phyloP scores from a whole-genome alignment of 768 basidiomycete species.

The Leccinum truebloodii region DNA sequence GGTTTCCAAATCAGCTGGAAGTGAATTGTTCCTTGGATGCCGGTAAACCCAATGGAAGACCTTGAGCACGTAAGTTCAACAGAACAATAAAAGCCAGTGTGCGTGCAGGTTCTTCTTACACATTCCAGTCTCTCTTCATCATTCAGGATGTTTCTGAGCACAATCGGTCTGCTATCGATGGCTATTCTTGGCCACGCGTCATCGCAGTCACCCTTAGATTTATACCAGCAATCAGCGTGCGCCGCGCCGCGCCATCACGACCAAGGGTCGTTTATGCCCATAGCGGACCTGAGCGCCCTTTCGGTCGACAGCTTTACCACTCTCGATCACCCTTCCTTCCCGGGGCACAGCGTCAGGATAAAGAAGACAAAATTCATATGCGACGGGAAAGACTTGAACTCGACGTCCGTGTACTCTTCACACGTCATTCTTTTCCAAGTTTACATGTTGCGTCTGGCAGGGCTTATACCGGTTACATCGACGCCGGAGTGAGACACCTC shows the following conservation, averaged over 20 bases:
- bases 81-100: too few species aligned
- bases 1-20: too few species aligned
- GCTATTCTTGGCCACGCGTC: constrained; percentile 16
- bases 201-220: constrained; percentile 20
- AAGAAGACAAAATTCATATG: constrained; percentile 35
- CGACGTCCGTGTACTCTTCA: constrained; percentile 25
- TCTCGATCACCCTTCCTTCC: constrained; percentile 43
- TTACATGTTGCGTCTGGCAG: constrained; percentile 28
- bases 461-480: constrained; percentile 65
- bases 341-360: constrained; percentile 41
- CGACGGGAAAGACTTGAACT: constrained; percentile 16
- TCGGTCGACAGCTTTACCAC: constrained; percentile 36
- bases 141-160: constrained; percentile 11
- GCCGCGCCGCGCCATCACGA: neutral
- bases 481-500: constrained; percentile 58
- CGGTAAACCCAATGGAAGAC: too few species aligned
- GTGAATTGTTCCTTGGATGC: too few species aligned
- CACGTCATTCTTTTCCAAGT: neutral
- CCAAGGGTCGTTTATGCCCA: constrained; percentile 7
- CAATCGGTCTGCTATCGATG: constrained; percentile 19
- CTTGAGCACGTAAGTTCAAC: too few species aligned
- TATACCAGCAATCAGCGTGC: constrained; percentile 6
- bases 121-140: too few species aligned
- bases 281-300: constrained; percentile 20
- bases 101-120: too few species aligned